These are phyloP conservation scores for Eucommia ulmoides DNA, from an alignment of 257 asterid genomes.

Conservation along the genomic window DNA sequence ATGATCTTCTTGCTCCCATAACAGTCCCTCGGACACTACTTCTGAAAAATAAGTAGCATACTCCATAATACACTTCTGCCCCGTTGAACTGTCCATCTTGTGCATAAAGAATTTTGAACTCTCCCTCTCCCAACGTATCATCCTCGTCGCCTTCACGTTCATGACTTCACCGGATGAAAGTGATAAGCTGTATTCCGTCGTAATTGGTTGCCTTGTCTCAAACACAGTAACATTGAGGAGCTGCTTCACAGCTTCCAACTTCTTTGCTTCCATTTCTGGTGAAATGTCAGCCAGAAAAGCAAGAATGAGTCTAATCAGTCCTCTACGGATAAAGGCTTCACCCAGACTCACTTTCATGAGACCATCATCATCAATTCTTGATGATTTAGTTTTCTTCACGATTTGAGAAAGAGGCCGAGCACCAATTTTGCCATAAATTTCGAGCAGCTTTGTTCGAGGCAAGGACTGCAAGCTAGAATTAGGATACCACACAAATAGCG, in stretches of 20 bases:
- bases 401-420: constrained; percentile 16
- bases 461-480: constrained; percentile 15
- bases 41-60: constrained; percentile 17
- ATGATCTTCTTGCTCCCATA: constrained; percentile 18
- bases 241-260: constrained; percentile 10
- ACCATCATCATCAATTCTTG: constrained; percentile 6
- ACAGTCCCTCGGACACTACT: constrained; percentile 18
- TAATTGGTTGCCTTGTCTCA: constrained; percentile 10
- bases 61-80: constrained; percentile 13
- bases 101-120: constrained; percentile 8
- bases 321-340: constrained; percentile 10
- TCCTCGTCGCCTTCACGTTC: constrained; percentile 8
- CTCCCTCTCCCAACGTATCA: constrained; percentile 26
- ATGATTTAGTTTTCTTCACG: constrained; percentile 4
- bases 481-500: constrained; percentile 28
- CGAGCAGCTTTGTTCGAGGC: constrained; percentile 18
- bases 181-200: constrained; percentile 12
- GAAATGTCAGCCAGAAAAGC: constrained; percentile 22
- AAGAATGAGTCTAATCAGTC: constrained; percentile 16
- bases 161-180: constrained; percentile 17
- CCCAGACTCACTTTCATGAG: constrained; percentile 7
- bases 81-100: constrained; percentile 12
- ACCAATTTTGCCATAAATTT: constrained; percentile 18
- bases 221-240: constrained; percentile 12
- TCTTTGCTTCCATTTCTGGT: constrained; percentile 15